These are phyloP conservation scores for Rhamnella rubrinervis DNA, from an alignment of 331 rosid species.

Conservation along the genomic window DNA sequence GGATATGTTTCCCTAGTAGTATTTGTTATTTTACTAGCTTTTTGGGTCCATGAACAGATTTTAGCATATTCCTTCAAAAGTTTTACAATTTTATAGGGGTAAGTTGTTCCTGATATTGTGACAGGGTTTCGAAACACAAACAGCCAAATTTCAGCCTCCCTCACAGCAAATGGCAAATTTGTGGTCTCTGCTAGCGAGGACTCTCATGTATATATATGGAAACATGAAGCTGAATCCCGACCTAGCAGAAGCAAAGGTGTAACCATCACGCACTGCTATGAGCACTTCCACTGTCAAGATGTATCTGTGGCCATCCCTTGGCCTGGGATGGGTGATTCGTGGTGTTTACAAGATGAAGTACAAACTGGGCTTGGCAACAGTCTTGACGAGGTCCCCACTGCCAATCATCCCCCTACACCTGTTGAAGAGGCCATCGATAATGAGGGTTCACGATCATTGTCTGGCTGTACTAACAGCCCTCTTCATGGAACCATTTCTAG, in stretches of 20 bases:
- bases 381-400: slow-evolving; percentile 56
- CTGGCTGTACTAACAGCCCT: slow-evolving; percentile 63
- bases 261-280: slow-evolving; percentile 61
- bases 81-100: slow-evolving; percentile 12
- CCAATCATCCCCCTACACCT: slow-evolving; percentile 93
- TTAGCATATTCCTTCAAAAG: slow-evolving; percentile 19
- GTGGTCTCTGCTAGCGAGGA: slow-evolving; percentile 95
- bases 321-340: slow-evolving; percentile 79
- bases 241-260: slow-evolving; percentile 84
- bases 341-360: slow-evolving; percentile 60
- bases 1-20: neutral
- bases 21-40: neutral
- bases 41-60: slow-evolving; percentile 14
- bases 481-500: slow-evolving; percentile 80
- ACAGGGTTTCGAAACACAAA: slow-evolving; percentile 88
- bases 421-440: slow-evolving; percentile 61
- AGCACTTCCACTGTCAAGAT: slow-evolving; percentile 90
- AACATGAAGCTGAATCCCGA: slow-evolving; percentile 85
- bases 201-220: slow-evolving; percentile 92
- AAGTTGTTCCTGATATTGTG: slow-evolving; percentile 31
- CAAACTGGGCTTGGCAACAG: slow-evolving; percentile 51
- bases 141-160: slow-evolving; percentile 84
- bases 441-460: slow-evolving; percentile 49
- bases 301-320: slow-evolving; percentile 90
- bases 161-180: slow-evolving; percentile 73